These are phyloP conservation scores for Colletotrichum sp. DNA, from an alignment of 2,329 filamentous ascomycete species.

Conservation along the genomic window DNA sequence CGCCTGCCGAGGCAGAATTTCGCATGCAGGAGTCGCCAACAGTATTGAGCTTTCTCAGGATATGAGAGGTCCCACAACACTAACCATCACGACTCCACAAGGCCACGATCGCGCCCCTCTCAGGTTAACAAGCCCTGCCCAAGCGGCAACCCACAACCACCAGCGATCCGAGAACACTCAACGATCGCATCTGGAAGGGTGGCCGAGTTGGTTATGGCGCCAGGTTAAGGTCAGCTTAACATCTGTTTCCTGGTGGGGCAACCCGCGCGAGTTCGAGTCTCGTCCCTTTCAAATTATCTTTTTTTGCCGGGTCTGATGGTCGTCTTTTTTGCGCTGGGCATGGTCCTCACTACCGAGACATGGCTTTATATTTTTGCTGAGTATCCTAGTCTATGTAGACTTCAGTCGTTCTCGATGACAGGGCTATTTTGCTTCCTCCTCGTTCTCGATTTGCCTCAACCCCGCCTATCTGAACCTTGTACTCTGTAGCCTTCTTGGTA, in stretches of 20 bases:
- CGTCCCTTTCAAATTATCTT: neutral
- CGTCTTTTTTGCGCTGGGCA: neutral
- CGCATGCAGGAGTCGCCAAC: rapidly evolving
- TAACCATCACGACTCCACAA: neutral
- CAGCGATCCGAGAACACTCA: neutral
- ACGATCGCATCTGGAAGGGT: neutral
- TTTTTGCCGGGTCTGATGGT: rapidly evolving
- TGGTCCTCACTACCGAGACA: no score
- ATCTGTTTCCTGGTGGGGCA: neutral
- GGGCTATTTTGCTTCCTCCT: neutral
- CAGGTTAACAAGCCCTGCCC: neutral
- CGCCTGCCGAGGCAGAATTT: neutral
- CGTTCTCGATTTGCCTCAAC: neutral
- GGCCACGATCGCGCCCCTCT: neutral
- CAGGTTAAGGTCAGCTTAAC: neutral
- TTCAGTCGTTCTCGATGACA: rapidly evolving
- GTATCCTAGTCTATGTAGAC: neutral
- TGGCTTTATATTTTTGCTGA: no score
- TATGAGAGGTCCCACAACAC: neutral
- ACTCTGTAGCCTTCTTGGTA: neutral
- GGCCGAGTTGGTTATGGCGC: neutral
- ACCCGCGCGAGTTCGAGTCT: neutral
- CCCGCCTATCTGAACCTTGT: neutral
- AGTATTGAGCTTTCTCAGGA: neutral
- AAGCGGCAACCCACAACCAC: neutral